Evolutionary conservation across 164 flowering plant genomes (phyloP).

Genomic region (Kalanchoe fedtschenkoi): DNA sequence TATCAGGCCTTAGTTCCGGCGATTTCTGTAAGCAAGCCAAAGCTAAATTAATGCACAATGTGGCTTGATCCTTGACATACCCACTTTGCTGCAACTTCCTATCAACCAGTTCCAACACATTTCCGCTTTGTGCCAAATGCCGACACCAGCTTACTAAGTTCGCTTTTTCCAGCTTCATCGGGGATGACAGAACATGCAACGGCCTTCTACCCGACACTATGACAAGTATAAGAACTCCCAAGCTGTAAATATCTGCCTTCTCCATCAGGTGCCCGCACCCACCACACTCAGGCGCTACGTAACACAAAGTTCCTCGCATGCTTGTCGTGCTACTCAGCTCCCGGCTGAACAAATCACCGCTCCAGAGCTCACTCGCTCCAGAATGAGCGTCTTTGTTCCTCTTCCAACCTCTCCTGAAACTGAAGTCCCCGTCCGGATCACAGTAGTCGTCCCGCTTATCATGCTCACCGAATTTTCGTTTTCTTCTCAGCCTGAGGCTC

Average conservation of each 20-base stretch:
- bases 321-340: constrained; percentile 98
- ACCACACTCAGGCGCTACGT: constrained; percentile 92
- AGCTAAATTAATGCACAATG: constrained; percentile 72
- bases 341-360: constrained; percentile 88
- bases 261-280: constrained; percentile 83
- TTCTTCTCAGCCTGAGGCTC: constrained; percentile 22
- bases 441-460: constrained; percentile 16
- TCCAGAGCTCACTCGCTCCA: constrained; percentile 68
- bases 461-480: constrained; percentile 21
- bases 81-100: constrained; percentile 42
- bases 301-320: constrained; percentile 96
- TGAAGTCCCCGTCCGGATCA: constrained; percentile 41
- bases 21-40: constrained; percentile 73
- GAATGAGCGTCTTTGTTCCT: constrained; percentile 41
- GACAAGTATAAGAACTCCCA: constrained; percentile 88
- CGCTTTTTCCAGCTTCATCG: constrained; percentile 95
- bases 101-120: constrained; percentile 72
- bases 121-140: constrained; percentile 68
- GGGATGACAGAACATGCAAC: constrained; percentile 75
- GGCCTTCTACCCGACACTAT: constrained; percentile 92
- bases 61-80: constrained; percentile 61
- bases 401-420: constrained; percentile 70
- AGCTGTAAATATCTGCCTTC: constrained; percentile 87
- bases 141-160: constrained; percentile 90
- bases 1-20: constrained; percentile 90